phyloP scores from a whole-genome alignment of 495 filamentous ascomycete genomes.

The Penicillium longicatenatum region DNA sequence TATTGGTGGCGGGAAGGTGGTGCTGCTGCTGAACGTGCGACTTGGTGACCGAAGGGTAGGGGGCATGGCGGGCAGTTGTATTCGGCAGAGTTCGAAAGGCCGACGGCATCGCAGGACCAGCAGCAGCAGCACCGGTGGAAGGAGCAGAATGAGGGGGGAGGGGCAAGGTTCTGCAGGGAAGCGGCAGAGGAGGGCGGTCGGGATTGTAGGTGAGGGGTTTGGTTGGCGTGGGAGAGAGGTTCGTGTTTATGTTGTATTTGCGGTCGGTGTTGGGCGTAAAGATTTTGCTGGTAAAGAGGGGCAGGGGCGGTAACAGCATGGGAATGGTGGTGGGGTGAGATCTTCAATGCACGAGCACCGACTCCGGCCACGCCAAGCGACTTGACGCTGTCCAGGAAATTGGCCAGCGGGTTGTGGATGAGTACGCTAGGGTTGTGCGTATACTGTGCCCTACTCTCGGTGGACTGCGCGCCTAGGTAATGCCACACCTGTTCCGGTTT shows the following conservation, averaged over 20 bases:
- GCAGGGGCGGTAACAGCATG: slow-evolving; percentile 38
- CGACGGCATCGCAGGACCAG: slow-evolving; percentile 52
- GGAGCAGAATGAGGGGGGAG: slow-evolving; percentile 36
- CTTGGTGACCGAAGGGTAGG: slow-evolving; percentile 45
- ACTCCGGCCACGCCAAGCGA: slow-evolving; percentile 41
- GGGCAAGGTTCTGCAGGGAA: slow-evolving; percentile 41
- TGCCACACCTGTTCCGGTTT: slow-evolving; percentile 81
- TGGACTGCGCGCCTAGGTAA: slow-evolving; percentile 84
- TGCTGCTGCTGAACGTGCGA: slow-evolving; percentile 41
- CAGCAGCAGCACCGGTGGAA: slow-evolving; percentile 43
- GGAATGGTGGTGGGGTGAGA: slow-evolving; percentile 40
- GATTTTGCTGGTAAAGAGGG: slow-evolving; percentile 36
- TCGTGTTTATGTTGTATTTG: slow-evolving; percentile 25
- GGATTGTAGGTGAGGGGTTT: slow-evolving; percentile 29
- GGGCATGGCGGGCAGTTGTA: slow-evolving; percentile 46
- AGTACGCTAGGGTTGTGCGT: slow-evolving; percentile 72
- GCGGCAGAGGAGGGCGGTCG: slow-evolving; percentile 42
- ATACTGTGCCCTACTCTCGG: slow-evolving; percentile 90
- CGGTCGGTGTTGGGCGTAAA: slow-evolving; percentile 29
- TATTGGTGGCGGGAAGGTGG: slow-evolving; percentile 45
- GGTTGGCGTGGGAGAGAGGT: slow-evolving; percentile 12
- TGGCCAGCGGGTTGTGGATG: slow-evolving; percentile 58
- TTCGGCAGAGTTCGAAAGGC: slow-evolving; percentile 51
- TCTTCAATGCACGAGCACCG: slow-evolving; percentile 33
- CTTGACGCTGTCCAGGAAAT: slow-evolving; percentile 59